These are phyloP conservation scores for Medicago truncatula DNA, from an alignment of 306 rosid species.

Conservation along the genomic window DNA sequence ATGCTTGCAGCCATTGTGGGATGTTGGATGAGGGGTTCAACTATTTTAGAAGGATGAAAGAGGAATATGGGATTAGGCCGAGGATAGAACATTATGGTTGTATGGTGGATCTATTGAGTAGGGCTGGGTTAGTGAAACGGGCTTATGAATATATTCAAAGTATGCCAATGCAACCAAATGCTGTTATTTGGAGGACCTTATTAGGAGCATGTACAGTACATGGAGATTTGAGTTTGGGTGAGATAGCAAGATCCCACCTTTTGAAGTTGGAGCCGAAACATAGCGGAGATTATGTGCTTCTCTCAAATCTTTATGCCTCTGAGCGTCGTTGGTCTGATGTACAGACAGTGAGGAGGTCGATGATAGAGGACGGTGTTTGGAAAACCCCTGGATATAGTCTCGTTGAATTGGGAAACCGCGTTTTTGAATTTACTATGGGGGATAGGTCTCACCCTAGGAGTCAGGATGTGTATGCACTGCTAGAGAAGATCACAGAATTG, in stretches of 20 bases:
- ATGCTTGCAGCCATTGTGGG: constrained; percentile 72
- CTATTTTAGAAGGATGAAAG: constrained; percentile 57
- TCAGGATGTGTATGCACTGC: constrained; percentile 52
- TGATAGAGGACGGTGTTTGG: constrained; percentile 59
- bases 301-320: constrained; percentile 65
- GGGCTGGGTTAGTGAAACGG: constrained; percentile 61
- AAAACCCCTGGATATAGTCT: constrained; percentile 65
- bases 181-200: constrained; percentile 64
- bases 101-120: constrained; percentile 65
- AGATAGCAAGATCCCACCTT: constrained; percentile 58
- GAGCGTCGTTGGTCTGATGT: constrained; percentile 63
- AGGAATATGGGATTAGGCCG: constrained; percentile 53
- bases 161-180: constrained; percentile 62
- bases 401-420: constrained; percentile 62
- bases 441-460: constrained; percentile 65
- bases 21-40: constrained; percentile 64
- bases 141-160: constrained; percentile 60
- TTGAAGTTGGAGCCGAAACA: constrained; percentile 57
- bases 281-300: constrained; percentile 67
- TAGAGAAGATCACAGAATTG: constrained; percentile 55
- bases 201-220: constrained; percentile 63
- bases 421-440: constrained; percentile 63
- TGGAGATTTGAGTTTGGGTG: constrained; percentile 55
- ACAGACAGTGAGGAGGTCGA: constrained; percentile 53
- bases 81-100: constrained; percentile 68